A percentile compares a stretch with the other conserved stretches of the same genome.
Evolutionary conservation across 768 basidiomycete genomes (phyloP).

Genomic region (Coprinopsis cinerea): DNA sequence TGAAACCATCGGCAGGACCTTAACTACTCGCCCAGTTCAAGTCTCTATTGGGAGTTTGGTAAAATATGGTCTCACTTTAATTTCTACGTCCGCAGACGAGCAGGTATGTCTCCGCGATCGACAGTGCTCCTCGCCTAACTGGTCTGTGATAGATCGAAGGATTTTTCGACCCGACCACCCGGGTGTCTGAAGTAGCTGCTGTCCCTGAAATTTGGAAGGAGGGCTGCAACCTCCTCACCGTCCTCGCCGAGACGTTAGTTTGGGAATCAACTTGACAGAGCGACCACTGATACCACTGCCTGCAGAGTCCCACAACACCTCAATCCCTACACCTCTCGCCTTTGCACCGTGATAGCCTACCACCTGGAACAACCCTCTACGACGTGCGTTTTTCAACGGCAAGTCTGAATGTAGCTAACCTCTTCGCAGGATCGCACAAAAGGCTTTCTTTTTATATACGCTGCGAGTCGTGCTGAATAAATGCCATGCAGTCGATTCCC

Average conservation of each 20-base stretch:
- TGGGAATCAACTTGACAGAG: not conserved
- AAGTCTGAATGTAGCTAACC: conserved; percentile 5
- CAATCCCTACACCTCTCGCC: conserved; percentile 45
- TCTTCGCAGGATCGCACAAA: conserved; percentile 26
- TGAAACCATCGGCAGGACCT: conserved; percentile 35
- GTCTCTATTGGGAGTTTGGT: conserved; percentile 63
- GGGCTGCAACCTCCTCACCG: conserved; percentile 46
- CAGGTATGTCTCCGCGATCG: conserved; percentile 23
- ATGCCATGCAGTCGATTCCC: conserved; percentile 42
- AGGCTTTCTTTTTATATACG: conserved; percentile 39
- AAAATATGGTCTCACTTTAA: conserved; percentile 45
- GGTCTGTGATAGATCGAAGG: conserved; percentile 34
- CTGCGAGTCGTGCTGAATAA: conserved; percentile 36
- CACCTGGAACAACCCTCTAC: conserved; percentile 55
- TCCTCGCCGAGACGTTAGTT: conserved; percentile 45
- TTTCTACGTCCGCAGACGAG: conserved; percentile 43
- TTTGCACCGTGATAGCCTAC: conserved; percentile 48
- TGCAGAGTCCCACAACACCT: conserved; percentile 49
- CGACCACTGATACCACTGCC: not conserved
- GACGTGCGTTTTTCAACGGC: conserved; percentile 31
- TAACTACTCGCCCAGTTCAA: conserved; percentile 55
- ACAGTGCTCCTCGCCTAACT: conserved; percentile 8
- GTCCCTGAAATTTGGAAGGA: conserved; percentile 48
- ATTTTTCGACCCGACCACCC: conserved; percentile 43
- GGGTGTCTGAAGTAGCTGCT: conserved; percentile 48